Base-by-base conservation (phyloP, 306 rosid genomes). In the Crataegus laevigata region DNA sequence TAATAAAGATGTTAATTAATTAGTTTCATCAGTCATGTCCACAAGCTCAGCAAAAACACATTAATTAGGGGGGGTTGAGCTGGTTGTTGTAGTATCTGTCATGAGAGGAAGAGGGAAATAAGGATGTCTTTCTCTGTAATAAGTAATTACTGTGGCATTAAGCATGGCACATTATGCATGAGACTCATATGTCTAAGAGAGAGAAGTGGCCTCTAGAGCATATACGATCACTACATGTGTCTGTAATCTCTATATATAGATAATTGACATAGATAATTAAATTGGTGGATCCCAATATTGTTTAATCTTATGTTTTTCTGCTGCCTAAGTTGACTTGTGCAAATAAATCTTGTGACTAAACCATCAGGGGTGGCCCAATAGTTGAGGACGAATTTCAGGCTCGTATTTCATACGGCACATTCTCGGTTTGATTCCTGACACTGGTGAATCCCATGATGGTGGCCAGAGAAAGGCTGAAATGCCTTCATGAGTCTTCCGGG, bases 361-460 rank as follows among this genome's bases (percentile, higher is more conserved):
- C 38, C 38, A 34, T 2, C 9, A 1, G 2, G 38, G 38, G 9
- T 36, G 10, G 0, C 0, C 40, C 10, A 36, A 36, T 36, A 36
- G 40, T 36, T 36, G 40, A 0, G 2, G 10, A 7, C 40, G 40
- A 36, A 36, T 36, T 36, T 0, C 2, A 36, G 9, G 10, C 40
- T 36, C 10, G 9, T 34, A 7, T 34, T 34, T 0, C 9, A 34
- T 0, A 34, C 9, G 38, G 0, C 7, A 47, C 1, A 0, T 47
- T 0, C 6, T 47, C 0, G 2, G 7, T 45, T 45, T 0, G 52
- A 14, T 47, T 47, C 1, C 0, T 47, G 1, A 0, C 3, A 0
- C 1, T 47, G 3, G 19, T 47, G 52, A 47, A 47, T 47, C 3
- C 0, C 8, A 47, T 0, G 0, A 47, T 47, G 2, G 7, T 47